Conservation (phyloP, 257 asterid genomes). For the Lantana camara region DNA sequence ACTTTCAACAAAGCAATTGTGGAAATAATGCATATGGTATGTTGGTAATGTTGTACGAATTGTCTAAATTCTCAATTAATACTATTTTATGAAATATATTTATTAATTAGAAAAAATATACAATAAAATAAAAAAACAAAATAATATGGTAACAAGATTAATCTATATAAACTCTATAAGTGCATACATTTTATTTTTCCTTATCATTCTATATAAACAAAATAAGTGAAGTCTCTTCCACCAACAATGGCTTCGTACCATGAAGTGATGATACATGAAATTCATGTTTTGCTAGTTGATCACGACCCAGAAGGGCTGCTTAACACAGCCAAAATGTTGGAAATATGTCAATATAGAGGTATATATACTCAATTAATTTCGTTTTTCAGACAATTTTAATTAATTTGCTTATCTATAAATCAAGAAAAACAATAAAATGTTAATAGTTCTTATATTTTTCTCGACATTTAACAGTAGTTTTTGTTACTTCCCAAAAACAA, state of each 20-base stretch:
- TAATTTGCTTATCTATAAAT: not conserved
- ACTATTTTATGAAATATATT: too few relatives aligned
- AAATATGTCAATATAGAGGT: slow-evolving; percentile 46
- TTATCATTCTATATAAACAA: not conserved
- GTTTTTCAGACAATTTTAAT: too few relatives aligned
- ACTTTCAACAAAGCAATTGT: not conserved
- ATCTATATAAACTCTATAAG: slow-evolving; percentile 8
- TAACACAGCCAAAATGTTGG: slow-evolving; percentile 28
- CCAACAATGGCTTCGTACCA: slow-evolving; percentile 27
- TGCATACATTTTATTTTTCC: slow-evolving; percentile 22
- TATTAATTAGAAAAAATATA: not conserved
- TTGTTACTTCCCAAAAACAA: too few relatives aligned
- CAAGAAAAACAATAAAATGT: not conserved
- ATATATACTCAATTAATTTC: not conserved
- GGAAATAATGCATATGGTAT: slow-evolving; percentile 17
- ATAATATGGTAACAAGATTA: not conserved
- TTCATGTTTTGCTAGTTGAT: slow-evolving; percentile 47
- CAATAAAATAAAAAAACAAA: not conserved
- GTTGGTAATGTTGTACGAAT: not conserved
- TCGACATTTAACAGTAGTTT: too few relatives aligned
- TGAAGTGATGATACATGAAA: slow-evolving; percentile 28
- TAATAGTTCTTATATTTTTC: too few relatives aligned
- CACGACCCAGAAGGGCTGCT: slow-evolving; percentile 34
- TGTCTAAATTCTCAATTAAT: too few relatives aligned
- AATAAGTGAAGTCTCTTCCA: not conserved